phyloP scores from a whole-genome alignment of 192 early-diverging fungal genomes.

The Podila epicladia region DNA sequence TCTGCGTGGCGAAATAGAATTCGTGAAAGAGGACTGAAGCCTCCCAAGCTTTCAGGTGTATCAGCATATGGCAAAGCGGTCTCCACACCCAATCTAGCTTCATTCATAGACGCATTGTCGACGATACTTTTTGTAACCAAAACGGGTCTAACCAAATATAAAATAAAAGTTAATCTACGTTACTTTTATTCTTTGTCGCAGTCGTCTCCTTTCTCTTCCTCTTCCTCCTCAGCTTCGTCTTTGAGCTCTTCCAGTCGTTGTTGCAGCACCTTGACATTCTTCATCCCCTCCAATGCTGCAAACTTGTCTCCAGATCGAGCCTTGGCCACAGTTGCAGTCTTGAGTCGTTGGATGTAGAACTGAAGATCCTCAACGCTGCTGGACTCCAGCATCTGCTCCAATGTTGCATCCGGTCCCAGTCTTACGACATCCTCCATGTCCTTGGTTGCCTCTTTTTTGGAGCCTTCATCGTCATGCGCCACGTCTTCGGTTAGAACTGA shows the following conservation, averaged over 20 bases:
- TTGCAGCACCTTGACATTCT: constrained; percentile 43
- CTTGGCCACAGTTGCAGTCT: constrained; percentile 49
- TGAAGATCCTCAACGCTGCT: constrained; percentile 10
- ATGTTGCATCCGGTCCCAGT: constrained; percentile 22
- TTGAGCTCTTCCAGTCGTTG: constrained; percentile 25
- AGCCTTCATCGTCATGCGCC: background rate
- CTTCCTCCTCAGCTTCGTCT: constrained; percentile 2
- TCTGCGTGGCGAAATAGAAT: too few relatives aligned
- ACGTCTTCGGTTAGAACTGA: constrained; percentile 1
- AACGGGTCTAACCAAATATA: too few relatives aligned
- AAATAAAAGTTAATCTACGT: too few relatives aligned
- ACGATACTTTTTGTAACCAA: too few relatives aligned
- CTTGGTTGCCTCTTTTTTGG: background rate
- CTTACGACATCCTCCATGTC: constrained; percentile 3
- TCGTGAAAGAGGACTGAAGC: too few relatives aligned
- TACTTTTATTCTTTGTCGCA: background rate
- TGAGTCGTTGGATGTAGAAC: constrained; percentile 39
- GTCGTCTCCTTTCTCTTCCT: background rate
- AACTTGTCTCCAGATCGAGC: constrained; percentile 32
- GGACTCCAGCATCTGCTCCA: constrained; percentile 31
- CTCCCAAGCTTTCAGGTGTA: too few relatives aligned
- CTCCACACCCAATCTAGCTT: too few relatives aligned
- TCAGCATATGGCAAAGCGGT: too few relatives aligned
- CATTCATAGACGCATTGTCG: too few relatives aligned
- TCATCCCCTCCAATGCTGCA: constrained; percentile 43